These are phyloP conservation scores for Coemansia guatemalensis DNA, from an alignment of 192 early-diverging fungal species.

Conservation along the genomic window DNA sequence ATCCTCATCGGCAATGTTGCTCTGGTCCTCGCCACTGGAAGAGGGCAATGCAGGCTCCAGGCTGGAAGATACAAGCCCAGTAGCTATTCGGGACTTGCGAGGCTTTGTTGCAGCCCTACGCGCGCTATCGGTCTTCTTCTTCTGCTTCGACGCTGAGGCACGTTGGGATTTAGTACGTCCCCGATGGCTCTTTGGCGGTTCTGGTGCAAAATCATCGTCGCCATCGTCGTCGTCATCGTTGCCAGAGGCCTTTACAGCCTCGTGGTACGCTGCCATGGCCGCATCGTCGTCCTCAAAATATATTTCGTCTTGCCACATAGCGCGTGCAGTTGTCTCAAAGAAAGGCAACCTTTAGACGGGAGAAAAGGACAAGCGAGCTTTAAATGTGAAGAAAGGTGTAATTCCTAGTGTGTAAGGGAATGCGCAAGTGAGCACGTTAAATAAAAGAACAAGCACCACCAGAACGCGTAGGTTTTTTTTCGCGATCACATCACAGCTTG, in stretches of 20 bases:
- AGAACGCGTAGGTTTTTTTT: too few species aligned
- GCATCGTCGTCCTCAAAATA: conserved; percentile 52
- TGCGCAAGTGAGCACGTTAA: too few species aligned
- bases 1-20: conserved; percentile 5
- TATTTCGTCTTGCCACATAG: conserved; percentile 48
- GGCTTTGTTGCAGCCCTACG: conserved; percentile 5
- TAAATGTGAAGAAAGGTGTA: background rate
- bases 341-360: background rate
- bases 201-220: conserved; percentile 43
- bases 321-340: background rate
- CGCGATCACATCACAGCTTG: too few species aligned
- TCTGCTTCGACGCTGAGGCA: background rate
- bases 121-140: conserved; percentile 4
- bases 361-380: background rate
- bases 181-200: conserved; percentile 2
- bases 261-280: conserved; percentile 47
- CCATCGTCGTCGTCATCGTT: conserved; percentile 7
- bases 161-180: conserved; percentile 8
- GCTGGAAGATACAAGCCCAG: conserved; percentile 11
- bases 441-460: too few species aligned
- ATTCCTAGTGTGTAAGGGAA: background rate
- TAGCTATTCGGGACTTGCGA: conserved; percentile 23
- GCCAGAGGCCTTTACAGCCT: conserved; percentile 12
- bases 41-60: conserved; percentile 8
- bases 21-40: background rate